Percentiles rank a stretch among this genome's conserved stretches.
Conservation (phyloP, 2,329 filamentous ascomycete species). For the Fusarium scirpi region DNA sequence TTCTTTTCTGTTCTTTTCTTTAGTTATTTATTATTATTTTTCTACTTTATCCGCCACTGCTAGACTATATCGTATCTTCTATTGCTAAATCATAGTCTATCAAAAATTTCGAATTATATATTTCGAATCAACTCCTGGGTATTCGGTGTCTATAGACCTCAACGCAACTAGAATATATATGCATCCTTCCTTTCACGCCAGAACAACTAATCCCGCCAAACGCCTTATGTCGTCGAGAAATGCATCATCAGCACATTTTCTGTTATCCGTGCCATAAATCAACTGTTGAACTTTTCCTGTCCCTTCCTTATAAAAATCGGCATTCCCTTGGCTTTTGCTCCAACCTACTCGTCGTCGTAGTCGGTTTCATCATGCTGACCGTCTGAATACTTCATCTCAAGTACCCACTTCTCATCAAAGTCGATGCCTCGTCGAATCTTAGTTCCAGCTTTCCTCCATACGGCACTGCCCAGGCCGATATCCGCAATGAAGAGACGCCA, state of each 20-base stretch:
- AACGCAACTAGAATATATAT: slow-evolving; percentile 28
- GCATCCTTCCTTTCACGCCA: slow-evolving; percentile 24
- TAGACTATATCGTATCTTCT: background rate
- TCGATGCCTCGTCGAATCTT: slow-evolving; percentile 86
- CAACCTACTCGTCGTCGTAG: slow-evolving; percentile 36
- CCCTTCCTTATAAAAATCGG: background rate
- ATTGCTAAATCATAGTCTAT: background rate
- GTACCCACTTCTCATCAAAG: slow-evolving; percentile 88
- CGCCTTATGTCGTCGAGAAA: slow-evolving; percentile 28
- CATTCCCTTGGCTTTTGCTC: background rate
- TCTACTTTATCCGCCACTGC: background rate
- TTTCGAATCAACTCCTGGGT: slow-evolving; percentile 43
- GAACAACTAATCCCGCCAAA: slow-evolving; percentile 29
- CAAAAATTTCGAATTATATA: background rate
- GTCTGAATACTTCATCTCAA: slow-evolving; percentile 71
- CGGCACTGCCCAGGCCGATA: slow-evolving; percentile 83
- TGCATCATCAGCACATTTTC: slow-evolving; percentile 24
- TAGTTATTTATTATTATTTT: background rate
- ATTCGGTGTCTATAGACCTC: slow-evolving; percentile 43
- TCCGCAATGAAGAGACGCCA: slow-evolving; percentile 90
- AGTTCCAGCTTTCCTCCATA: slow-evolving; percentile 87
- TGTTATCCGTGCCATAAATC: slow-evolving; percentile 27
- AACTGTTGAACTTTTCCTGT: slow-evolving; percentile 38
- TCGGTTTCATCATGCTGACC: slow-evolving; percentile 47
- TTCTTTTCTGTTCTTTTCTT: background rate